A percentile compares a stretch with the other conserved stretches of the same genome.
phyloP scores from a whole-genome alignment of 225 moss, liverwort and hornwort genomes.

The Neckera pumila region DNA sequence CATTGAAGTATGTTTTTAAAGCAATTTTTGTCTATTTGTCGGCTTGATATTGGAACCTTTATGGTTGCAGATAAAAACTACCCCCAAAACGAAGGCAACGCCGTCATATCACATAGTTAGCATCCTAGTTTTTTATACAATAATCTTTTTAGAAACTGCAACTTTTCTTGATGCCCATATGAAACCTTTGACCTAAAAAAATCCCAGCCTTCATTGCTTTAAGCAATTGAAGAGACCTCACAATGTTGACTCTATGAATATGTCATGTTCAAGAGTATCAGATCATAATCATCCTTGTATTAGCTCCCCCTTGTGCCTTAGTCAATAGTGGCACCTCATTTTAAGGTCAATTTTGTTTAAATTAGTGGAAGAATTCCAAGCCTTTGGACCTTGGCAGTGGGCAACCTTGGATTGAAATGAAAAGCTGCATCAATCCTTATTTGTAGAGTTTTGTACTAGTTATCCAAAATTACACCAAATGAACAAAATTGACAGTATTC shows the following conservation, averaged over 20 bases:
- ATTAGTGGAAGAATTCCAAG: too few relatives aligned
- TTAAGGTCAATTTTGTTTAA: neutral
- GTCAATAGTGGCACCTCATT: neutral
- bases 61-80: too few relatives aligned
- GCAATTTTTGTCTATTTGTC: too few relatives aligned
- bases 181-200: neutral
- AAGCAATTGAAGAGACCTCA: neutral
- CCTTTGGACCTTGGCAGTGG: too few relatives aligned
- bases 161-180: neutral
- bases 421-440: neutral
- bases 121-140: neutral
- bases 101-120: too few relatives aligned
- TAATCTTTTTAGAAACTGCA: too few relatives aligned
- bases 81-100: too few relatives aligned
- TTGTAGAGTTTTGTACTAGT: neutral
- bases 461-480: neutral
- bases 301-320: neutral
- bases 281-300: neutral
- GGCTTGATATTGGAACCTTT: too few relatives aligned
- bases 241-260: neutral
- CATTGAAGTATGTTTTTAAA: too few relatives aligned
- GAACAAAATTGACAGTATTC: neutral
- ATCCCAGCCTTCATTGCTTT: neutral
- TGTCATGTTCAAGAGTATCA: neutral
- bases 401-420: neutral